A percentile compares a stretch with the other conserved stretches of the same genome.
Conservation (phyloP, 2,329 filamentous ascomycete species). For the Cercospora sp. region DNA sequence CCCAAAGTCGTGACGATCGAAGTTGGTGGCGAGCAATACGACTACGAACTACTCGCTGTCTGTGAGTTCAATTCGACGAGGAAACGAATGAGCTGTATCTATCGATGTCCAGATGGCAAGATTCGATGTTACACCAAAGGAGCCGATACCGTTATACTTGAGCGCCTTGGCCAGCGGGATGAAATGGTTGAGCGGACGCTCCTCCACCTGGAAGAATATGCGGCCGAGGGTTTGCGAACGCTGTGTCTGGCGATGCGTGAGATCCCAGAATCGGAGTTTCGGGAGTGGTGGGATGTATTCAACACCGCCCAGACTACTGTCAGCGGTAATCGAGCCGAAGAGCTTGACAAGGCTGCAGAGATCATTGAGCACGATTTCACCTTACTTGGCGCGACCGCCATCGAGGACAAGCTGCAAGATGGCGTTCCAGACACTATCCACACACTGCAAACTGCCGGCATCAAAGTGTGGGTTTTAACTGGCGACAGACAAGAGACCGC, state of each 20-base stretch:
- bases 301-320: conserved; percentile 88
- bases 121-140: conserved; percentile 94
- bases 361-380: conserved; percentile 91
- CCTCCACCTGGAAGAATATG: conserved; percentile 96
- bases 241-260: conserved; percentile 94
- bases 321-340: conserved; percentile 86
- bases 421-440: conserved; percentile 98
- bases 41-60: conserved; percentile 93
- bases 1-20: conserved; percentile 84
- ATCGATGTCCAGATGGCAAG: conserved; percentile 93
- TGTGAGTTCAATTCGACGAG: conserved; percentile 98
- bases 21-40: conserved; percentile 67
- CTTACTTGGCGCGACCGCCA: conserved; percentile 90
- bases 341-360: conserved; percentile 95
- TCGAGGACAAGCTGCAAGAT: conserved; percentile 95
- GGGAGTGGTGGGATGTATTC: conserved; percentile 82
- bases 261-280: conserved; percentile 83
- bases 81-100: conserved; percentile 97
- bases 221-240: conserved; percentile 90
- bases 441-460: conserved; percentile 91
- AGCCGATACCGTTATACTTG: conserved; percentile 94
- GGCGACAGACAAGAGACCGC: conserved; percentile 97
- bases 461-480: conserved; percentile 98
- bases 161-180: conserved; percentile 77
- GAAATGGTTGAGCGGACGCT: conserved; percentile 85